These are phyloP conservation scores for Psilocybe cyanescens DNA, from an alignment of 768 basidiomycete species.

Conservation along the genomic window DNA sequence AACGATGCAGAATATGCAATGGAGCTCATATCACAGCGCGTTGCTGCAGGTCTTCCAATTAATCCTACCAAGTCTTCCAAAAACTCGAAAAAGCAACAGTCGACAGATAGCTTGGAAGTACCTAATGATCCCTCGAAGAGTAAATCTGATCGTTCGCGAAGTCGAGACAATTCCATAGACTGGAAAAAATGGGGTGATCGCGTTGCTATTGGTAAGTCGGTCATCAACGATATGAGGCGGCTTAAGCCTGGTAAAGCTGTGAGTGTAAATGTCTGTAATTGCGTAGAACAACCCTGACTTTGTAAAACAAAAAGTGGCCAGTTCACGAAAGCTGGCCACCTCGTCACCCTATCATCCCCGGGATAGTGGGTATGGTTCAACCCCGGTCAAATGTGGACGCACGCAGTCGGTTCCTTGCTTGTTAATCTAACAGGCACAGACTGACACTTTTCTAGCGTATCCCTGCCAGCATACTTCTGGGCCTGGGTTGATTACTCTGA, in stretches of 20 bases:
- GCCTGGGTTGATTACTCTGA: constrained; percentile 66
- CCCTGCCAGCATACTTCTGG: constrained; percentile 58
- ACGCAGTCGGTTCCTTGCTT: constrained; percentile 34
- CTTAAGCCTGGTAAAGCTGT: constrained; percentile 40
- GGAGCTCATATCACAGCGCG: constrained; percentile 64
- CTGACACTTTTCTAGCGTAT: constrained; percentile 46
- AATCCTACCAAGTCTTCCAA: constrained; percentile 30
- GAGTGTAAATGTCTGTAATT: constrained; percentile 11
- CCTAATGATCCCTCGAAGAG: neutral
- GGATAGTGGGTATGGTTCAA: constrained; percentile 22
- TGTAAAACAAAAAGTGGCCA: constrained; percentile 14
- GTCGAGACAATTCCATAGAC: constrained; percentile 30
- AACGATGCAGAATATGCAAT: constrained; percentile 76
- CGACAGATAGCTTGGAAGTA: constrained; percentile 14
- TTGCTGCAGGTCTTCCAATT: constrained; percentile 57
- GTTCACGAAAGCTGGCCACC: constrained; percentile 24
- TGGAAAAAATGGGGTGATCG: constrained; percentile 64
- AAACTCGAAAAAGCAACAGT: constrained; percentile 15
- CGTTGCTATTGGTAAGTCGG: constrained; percentile 47
- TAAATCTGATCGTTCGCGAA: neutral
- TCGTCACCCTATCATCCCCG: constrained; percentile 22
- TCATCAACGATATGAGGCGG: constrained; percentile 44
- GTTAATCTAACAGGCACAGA: neutral
- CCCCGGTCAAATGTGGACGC: constrained; percentile 26
- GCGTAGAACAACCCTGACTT: neutral